Evolutionary conservation across 2,329 filamentous ascomycete species (phyloP).

Genomic region (Ophidiomyces ophidiicola): DNA sequence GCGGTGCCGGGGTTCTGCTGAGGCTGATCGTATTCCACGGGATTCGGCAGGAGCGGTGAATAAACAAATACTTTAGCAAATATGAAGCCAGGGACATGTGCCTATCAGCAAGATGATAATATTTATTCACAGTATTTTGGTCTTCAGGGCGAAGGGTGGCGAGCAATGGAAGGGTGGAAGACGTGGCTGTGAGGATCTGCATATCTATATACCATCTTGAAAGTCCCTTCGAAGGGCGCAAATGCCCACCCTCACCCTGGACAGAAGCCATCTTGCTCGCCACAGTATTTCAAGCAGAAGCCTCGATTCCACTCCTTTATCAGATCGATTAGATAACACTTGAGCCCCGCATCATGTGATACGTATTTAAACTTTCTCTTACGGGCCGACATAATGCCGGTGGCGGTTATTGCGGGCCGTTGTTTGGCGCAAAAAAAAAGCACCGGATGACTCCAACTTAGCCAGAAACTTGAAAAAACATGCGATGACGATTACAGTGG

Average conservation of each 20-base stretch:
- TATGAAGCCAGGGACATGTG: slow-evolving; percentile 51
- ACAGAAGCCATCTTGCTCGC: background rate
- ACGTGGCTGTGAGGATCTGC: slow-evolving; percentile 24
- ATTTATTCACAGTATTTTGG: slow-evolving; percentile 38
- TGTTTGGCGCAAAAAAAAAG: background rate
- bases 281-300: no score
- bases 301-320: no score
- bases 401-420: background rate
- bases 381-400: slow-evolving; percentile 5
- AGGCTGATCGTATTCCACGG: slow-evolving; percentile 47
- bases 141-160: slow-evolving; percentile 36
- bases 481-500: slow-evolving; percentile 30
- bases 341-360: background rate
- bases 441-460: background rate
- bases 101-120: slow-evolving; percentile 44
- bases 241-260: background rate
- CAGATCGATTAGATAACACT: slow-evolving; percentile 2
- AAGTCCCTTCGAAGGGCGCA: no score
- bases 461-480: background rate
- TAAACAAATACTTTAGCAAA: slow-evolving; percentile 49
- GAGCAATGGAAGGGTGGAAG: slow-evolving; percentile 28
- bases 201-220: slow-evolving; percentile 37
- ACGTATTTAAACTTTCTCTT: background rate
- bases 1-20: slow-evolving; percentile 38
- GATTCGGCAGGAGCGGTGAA: slow-evolving; percentile 42